A percentile compares a stretch with the other conserved stretches of the same genome.
phyloP scores from a whole-genome alignment of 805 yeast genomes.

The Cyberlindnera japonica region DNA sequence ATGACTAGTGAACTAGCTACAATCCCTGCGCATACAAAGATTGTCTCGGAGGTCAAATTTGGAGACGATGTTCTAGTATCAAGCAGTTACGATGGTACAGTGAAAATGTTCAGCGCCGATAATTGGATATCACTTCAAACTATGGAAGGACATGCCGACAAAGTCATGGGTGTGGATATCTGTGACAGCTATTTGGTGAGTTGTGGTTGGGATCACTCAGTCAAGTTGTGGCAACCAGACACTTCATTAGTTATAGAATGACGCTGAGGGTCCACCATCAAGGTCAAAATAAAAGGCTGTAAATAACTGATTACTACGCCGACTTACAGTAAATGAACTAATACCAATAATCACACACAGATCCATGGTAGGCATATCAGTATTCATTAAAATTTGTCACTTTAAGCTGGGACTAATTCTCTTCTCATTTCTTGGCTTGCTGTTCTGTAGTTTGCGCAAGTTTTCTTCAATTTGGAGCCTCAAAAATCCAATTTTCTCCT shows the following conservation, averaged over 20 bases:
- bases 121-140: slow-evolving; percentile 59
- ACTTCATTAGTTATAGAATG: not conserved
- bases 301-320: too few relatives aligned
- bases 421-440: slow-evolving; percentile 19
- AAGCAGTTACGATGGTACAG: slow-evolving; percentile 65
- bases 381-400: too few relatives aligned
- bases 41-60: slow-evolving; percentile 65
- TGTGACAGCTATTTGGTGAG: slow-evolving; percentile 37
- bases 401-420: slow-evolving; percentile 21
- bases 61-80: slow-evolving; percentile 44
- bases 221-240: slow-evolving; percentile 41
- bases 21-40: slow-evolving; percentile 71
- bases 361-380: too few relatives aligned
- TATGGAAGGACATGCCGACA: slow-evolving; percentile 58
- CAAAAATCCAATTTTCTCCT: slow-evolving; percentile 9
- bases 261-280: not conserved
- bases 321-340: too few relatives aligned
- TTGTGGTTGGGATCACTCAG: slow-evolving; percentile 19
- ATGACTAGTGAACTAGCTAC: slow-evolving; percentile 38
- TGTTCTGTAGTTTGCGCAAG: slow-evolving; percentile 18
- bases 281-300: too few relatives aligned
- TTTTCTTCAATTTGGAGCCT: slow-evolving; percentile 22
- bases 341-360: too few relatives aligned
- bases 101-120: slow-evolving; percentile 64
- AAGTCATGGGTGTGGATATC: slow-evolving; percentile 68